phyloP scores from a whole-genome alignment of 2,329 filamentous ascomycete genomes.

The Simplicillium sp. region DNA sequence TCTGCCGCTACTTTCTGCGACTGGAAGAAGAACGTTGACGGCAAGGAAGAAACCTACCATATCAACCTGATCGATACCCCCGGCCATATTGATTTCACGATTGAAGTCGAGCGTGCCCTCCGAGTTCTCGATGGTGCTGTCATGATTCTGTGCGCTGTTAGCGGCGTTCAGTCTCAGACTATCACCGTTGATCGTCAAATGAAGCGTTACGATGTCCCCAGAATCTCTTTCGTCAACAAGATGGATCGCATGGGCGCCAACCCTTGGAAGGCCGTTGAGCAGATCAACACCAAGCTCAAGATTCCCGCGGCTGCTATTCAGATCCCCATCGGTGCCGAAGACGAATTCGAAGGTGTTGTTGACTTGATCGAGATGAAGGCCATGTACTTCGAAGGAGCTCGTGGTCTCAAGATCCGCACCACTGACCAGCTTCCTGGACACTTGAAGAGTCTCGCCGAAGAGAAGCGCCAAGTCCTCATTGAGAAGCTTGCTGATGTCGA shows the following conservation, averaged over 20 bases:
- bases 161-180: constrained; percentile 93
- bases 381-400: constrained; percentile 80
- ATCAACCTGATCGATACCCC: constrained; percentile 98
- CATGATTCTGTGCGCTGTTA: constrained; percentile 97
- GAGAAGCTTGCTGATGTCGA: constrained; percentile 96
- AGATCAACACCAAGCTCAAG: constrained; percentile 94
- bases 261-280: constrained; percentile 93
- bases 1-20: constrained; percentile 97
- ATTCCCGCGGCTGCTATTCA: constrained; percentile 89
- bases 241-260: constrained; percentile 99
- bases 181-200: constrained; percentile 98
- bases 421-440: constrained; percentile 78
- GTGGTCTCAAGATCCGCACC: constrained; percentile 67
- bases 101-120: constrained; percentile 92
- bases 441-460: constrained; percentile 62
- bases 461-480: constrained; percentile 78
- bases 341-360: constrained; percentile 85
- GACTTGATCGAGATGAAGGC: constrained; percentile 89
- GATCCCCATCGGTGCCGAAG: constrained; percentile 86
- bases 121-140: constrained; percentile 93
- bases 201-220: constrained; percentile 93
- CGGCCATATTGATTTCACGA: constrained; percentile 98
- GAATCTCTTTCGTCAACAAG: constrained; percentile 97
- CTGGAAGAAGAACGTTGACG: constrained; percentile 81
- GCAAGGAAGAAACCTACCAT: constrained; percentile 84